phyloP scores from a whole-genome alignment of 148 eudicot species.

The Vaccinium vitisidaea region DNA sequence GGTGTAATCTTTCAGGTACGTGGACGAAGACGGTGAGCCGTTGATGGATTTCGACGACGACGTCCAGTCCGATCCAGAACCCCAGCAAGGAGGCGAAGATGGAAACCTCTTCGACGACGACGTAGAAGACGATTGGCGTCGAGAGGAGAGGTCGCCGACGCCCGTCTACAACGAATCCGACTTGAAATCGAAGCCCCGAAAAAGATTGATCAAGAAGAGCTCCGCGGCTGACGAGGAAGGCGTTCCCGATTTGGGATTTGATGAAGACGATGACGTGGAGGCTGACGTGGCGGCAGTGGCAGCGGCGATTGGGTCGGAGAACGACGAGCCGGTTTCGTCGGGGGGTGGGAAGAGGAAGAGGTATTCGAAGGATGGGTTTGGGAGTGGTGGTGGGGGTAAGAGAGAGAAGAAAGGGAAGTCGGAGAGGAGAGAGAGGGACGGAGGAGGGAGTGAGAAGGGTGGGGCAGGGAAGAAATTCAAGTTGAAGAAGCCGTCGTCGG shows the following conservation, averaged over 20 bases:
- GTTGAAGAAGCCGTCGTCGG: slow-evolving; percentile 36
- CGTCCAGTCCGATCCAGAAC: slow-evolving; percentile 58
- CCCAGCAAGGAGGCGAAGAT: slow-evolving; percentile 30
- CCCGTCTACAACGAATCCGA: slow-evolving; percentile 41
- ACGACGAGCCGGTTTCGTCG: slow-evolving; percentile 21
- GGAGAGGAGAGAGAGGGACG: slow-evolving; percentile 38
- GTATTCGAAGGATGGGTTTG: slow-evolving; percentile 26
- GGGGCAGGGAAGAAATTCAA: slow-evolving; percentile 35
- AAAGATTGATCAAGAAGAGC: slow-evolving; percentile 68
- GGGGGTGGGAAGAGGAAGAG: slow-evolving; percentile 62
- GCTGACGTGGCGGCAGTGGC: slow-evolving; percentile 26
- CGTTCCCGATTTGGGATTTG: slow-evolving; percentile 51
- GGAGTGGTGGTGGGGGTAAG: slow-evolving; percentile 34
- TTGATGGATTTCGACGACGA: slow-evolving; percentile 70
- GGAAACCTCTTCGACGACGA: slow-evolving; percentile 30
- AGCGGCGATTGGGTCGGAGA: slow-evolving; percentile 33
- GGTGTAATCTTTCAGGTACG: slow-evolving; percentile 37
- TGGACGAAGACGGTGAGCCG: slow-evolving; percentile 87
- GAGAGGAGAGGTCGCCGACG: slow-evolving; percentile 47
- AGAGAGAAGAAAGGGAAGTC: slow-evolving; percentile 42
- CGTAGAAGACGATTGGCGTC: slow-evolving; percentile 45
- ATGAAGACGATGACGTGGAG: slow-evolving; percentile 42
- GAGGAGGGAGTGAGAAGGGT: slow-evolving; percentile 29
- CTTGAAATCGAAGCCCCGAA: slow-evolving; percentile 46
- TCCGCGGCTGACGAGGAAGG: slow-evolving; percentile 20